phyloP scores from a whole-genome alignment of 768 basidiomycete genomes.

The Lyophyllum atratum region DNA sequence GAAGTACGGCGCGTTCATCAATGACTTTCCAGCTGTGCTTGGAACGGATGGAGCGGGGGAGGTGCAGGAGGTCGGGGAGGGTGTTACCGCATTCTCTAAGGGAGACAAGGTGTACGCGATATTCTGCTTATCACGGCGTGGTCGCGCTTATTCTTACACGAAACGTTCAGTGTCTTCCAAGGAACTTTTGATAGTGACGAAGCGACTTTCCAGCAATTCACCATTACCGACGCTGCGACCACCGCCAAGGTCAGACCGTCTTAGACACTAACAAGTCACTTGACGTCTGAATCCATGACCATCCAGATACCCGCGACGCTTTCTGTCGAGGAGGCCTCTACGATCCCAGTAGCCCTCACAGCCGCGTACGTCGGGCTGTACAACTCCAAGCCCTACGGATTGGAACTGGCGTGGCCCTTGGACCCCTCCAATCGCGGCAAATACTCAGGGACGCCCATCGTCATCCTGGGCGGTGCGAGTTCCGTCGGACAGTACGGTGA shows the following conservation, averaged over 20 bases:
- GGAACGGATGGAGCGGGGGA: slow-evolving; percentile 55
- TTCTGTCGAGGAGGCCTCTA: slow-evolving; percentile 40
- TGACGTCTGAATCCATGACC: background rate
- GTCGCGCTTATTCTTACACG: too few species aligned
- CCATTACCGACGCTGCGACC: slow-evolving; percentile 39
- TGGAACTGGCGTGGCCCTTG: slow-evolving; percentile 27
- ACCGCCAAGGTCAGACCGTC: slow-evolving; percentile 35
- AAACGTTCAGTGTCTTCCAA: too few species aligned
- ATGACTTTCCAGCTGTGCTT: slow-evolving; percentile 45
- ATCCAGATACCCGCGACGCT: slow-evolving; percentile 38
- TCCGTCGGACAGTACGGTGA: slow-evolving; percentile 31
- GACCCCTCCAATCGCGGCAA: slow-evolving; percentile 23
- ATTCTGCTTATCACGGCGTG: background rate
- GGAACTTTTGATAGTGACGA: slow-evolving; percentile 38
- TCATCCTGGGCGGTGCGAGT: slow-evolving; percentile 29
- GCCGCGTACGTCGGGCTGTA: slow-evolving; percentile 41
- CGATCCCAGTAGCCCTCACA: slow-evolving; percentile 39
- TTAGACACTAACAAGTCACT: background rate
- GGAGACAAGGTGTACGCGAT: slow-evolving; percentile 55
- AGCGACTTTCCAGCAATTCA: slow-evolving; percentile 47
- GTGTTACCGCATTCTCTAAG: slow-evolving; percentile 47
- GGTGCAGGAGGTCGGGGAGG: slow-evolving; percentile 52
- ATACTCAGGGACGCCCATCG: slow-evolving; percentile 31
- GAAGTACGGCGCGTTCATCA: slow-evolving; percentile 37
- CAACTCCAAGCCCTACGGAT: slow-evolving; percentile 21